Evolutionary conservation across 2,329 filamentous ascomycete species (phyloP), one percentile per base, ranked within the genome.

Genomic region (Aspergillus sp.): DNA sequence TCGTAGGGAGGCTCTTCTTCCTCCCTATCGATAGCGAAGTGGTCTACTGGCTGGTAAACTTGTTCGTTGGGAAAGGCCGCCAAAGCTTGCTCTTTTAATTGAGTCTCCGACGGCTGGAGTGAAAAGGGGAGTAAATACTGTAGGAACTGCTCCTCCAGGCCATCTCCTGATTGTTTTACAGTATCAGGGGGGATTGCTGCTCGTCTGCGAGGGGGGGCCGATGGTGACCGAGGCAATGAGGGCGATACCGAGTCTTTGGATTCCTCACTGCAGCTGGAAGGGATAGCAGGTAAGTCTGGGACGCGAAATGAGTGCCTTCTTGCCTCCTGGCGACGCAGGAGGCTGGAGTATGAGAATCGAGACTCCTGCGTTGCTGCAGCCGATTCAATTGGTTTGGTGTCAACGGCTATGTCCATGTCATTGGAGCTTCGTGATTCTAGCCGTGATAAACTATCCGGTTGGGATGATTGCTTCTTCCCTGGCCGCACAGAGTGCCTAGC

Each of bases 81-180:
- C 58, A 83, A 71, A 17, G 80, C 76, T 66, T 80, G 79, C 69
- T 96, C 91, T 64, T 90, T 87, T 65, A 97, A 82, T 74, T 94
- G 90, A 71, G 89, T 87, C 74, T 95, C 89, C 8, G 91, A 91
- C 71, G 92, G 89, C 71, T 88, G 89, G 54, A 91, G 91, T 48
- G 93, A 91, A 60, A 96, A 81, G 60, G 91, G 88, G 61, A 96
- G 84, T 59, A 97, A 79, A 75, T 93, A 93, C 43, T 89, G 87
- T 55, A 90, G 87, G 68, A 91, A 90, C 65, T 86, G 85, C 64
- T 91, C 91, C 71, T 95, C 91, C 65, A 91, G 89, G 60, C 84
- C 93, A 82, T 82, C 84, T 68, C 81, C 67, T 28, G 56, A 66
- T 43, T 61, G 60, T 22, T 61, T 65, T 54, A 56, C 69, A 31